A percentile compares a stretch with the other conserved stretches of the same genome.
Evolutionary conservation across 2,329 filamentous ascomycete species (phyloP).

Genomic region (Balansia obtecta): DNA sequence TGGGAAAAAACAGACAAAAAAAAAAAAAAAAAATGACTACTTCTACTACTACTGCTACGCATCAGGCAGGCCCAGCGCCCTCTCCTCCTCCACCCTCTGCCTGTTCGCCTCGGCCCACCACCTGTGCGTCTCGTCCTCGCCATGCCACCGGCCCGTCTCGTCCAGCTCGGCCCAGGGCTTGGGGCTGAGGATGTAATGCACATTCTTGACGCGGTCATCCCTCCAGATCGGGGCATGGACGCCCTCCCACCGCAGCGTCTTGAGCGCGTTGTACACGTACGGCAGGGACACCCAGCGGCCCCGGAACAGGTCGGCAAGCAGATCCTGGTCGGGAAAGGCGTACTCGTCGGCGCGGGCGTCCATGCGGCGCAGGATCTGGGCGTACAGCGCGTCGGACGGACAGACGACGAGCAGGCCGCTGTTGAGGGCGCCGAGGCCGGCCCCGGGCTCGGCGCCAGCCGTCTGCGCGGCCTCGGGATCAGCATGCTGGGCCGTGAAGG

Average conservation of each 20-base stretch:
- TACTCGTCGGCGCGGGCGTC: constrained; percentile 31
- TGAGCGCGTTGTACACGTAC: constrained; percentile 50
- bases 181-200: constrained; percentile 48
- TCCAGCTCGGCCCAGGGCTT: constrained; percentile 49
- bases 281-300: constrained; percentile 45
- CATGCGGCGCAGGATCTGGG: constrained; percentile 39
- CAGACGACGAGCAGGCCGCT: constrained; percentile 45
- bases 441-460: constrained; percentile 28
- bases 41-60: too few relatives aligned
- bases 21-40: not conserved
- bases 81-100: constrained; percentile 30
- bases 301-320: constrained; percentile 42
- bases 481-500: constrained; percentile 41
- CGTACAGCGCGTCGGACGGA: constrained; percentile 34
- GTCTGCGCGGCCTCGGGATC: constrained; percentile 34
- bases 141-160: constrained; percentile 28
- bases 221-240: constrained; percentile 45
- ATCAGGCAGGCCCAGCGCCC: constrained; percentile 21
- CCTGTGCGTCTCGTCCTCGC: constrained; percentile 34
- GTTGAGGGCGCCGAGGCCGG: constrained; percentile 31
- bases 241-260: constrained; percentile 41
- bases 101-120: constrained; percentile 44
- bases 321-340: constrained; percentile 47
- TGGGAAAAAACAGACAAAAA: too few relatives aligned
- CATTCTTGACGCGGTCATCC: constrained; percentile 45